A percentile compares a stretch with the other conserved stretches of the same genome.
Evolutionary conservation across 2,329 filamentous ascomycete genomes (phyloP).

Genomic region (Beauveria bassiana): DNA sequence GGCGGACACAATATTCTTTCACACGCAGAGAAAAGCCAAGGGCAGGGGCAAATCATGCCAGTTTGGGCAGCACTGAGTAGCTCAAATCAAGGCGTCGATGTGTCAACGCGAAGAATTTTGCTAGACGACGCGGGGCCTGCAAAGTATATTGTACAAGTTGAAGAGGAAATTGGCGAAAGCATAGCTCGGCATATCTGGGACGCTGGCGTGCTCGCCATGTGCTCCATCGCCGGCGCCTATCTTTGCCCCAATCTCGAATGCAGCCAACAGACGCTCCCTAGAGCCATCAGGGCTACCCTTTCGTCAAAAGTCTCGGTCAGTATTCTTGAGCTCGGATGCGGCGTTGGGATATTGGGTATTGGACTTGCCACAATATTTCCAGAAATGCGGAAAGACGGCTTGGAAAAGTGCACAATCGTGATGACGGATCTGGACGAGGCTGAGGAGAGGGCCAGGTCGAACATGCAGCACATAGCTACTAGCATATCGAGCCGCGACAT

Average conservation of each 20-base stretch:
- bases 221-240: constrained; percentile 24
- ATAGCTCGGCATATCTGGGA: constrained; percentile 55
- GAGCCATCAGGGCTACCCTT: constrained; percentile 24
- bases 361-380: constrained; percentile 34
- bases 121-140: constrained; percentile 18
- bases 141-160: constrained; percentile 31
- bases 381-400: constrained; percentile 13
- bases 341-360: constrained; percentile 48
- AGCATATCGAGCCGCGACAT: constrained; percentile 22
- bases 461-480: constrained; percentile 30
- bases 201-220: constrained; percentile 40
- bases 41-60: constrained; percentile 34
- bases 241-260: constrained; percentile 20
- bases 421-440: constrained; percentile 51
- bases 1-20: constrained; percentile 19
- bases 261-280: constrained; percentile 22
- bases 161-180: constrained; percentile 52
- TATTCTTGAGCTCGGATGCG: constrained; percentile 48
- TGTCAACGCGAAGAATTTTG: constrained; percentile 23
- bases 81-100: constrained; percentile 15
- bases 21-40: constrained; percentile 12
- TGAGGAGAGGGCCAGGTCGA: constrained; percentile 38
- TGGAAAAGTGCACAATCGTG: constrained; percentile 29
- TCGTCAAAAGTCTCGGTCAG: constrained; percentile 23
- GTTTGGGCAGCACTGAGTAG: constrained; percentile 31